These are phyloP conservation scores for Scenedesmus sp. DNA, from an alignment of 163 green algal species.

Conservation along the genomic window DNA sequence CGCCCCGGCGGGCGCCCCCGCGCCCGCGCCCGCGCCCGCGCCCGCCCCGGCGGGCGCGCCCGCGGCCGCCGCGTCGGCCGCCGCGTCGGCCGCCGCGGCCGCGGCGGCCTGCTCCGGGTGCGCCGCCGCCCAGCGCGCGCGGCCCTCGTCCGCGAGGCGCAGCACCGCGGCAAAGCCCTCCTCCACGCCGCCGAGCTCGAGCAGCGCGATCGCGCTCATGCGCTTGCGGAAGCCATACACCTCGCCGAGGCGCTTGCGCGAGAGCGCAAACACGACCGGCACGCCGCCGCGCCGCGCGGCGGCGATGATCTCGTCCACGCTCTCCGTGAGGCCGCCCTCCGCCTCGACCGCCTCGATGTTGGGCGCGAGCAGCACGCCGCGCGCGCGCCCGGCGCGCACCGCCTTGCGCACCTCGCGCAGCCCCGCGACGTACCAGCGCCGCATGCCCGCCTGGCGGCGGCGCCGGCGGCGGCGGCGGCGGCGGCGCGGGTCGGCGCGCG, in stretches of 20 bases:
- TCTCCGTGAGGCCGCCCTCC: slow-evolving; percentile 69
- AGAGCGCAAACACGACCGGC: slow-evolving; percentile 79
- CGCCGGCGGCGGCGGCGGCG: neutral
- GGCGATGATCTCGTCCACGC: slow-evolving; percentile 69
- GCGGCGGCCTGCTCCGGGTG: slow-evolving; percentile 14
- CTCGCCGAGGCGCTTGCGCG: slow-evolving; percentile 76
- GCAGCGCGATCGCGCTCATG: slow-evolving; percentile 82
- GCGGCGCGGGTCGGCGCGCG: no score
- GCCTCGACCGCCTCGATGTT: slow-evolving; percentile 70
- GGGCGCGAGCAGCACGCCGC: slow-evolving; percentile 67
- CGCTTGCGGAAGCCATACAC: slow-evolving; percentile 78
- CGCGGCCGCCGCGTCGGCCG: no score
- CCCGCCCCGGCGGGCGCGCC: no score
- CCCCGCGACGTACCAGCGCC: slow-evolving; percentile 63
- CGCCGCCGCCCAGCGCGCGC: neutral
- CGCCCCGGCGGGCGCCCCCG: no score
- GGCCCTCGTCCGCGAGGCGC: slow-evolving; percentile 23
- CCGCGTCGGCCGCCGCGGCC: neutral
- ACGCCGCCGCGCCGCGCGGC: slow-evolving; percentile 44
- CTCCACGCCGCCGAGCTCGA: slow-evolving; percentile 63
- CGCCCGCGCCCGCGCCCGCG: no score
- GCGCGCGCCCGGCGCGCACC: slow-evolving; percentile 57
- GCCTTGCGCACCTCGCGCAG: slow-evolving; percentile 78
- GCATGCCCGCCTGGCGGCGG: slow-evolving; percentile 4
- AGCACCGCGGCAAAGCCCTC: slow-evolving; percentile 43